Evolutionary conservation across 208 protist species (phyloP).

Genomic region (Porcisia hertigi): DNA sequence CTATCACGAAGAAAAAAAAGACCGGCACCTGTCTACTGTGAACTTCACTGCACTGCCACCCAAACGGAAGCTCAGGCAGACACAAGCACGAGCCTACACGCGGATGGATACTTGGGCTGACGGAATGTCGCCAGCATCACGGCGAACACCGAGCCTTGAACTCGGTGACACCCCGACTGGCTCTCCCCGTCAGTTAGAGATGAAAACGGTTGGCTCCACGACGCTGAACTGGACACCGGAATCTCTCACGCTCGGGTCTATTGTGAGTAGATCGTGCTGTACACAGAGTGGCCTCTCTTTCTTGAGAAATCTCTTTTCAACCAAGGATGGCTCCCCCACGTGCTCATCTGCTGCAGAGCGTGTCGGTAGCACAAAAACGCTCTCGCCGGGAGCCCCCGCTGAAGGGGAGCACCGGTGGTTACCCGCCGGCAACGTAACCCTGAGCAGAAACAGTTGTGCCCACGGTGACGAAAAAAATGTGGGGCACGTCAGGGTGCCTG

Average conservation of each 20-base stretch:
- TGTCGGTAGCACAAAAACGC: neutral
- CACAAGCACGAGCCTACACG: neutral
- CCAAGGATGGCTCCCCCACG: neutral
- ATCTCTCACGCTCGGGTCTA: neutral
- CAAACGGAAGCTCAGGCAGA: neutral
- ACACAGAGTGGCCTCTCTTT: constrained; percentile 5
- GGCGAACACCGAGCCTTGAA: too few species aligned
- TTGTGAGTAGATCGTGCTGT: neutral
- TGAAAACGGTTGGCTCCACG: neutral
- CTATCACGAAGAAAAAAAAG: neutral
- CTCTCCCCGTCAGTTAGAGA: neutral
- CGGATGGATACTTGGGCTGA: neutral
- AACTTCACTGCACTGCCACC: neutral
- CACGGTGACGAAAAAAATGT: neutral
- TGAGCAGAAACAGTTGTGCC: neutral
- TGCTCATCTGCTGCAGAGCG: constrained; percentile 19
- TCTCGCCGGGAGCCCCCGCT: neutral
- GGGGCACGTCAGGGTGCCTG: neutral
- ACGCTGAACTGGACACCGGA: neutral
- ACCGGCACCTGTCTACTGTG: too few species aligned
- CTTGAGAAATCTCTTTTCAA: neutral
- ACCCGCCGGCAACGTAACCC: neutral
- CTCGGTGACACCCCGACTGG: neutral
- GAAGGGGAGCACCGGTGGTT: neutral
- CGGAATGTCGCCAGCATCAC: neutral